These are phyloP conservation scores for Pythium monospermum DNA, from an alignment of 352 stramenopile species.

Conservation along the genomic window DNA sequence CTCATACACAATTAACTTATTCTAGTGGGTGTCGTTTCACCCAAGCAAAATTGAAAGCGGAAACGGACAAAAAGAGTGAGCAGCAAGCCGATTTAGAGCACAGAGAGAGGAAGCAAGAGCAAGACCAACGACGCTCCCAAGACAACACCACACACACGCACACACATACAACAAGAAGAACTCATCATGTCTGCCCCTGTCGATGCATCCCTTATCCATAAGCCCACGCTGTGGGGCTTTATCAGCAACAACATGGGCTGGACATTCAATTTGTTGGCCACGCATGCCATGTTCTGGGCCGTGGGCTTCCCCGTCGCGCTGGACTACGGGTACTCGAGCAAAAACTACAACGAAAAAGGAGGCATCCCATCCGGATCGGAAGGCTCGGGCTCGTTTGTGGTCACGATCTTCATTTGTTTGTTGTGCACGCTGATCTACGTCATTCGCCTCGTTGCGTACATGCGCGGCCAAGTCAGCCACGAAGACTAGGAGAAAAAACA, in stretches of 20 bases:
- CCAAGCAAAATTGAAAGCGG: too few species aligned
- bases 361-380: constrained; percentile 72
- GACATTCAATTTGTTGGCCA: constrained; percentile 83
- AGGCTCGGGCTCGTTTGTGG: constrained; percentile 71
- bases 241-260: constrained; percentile 71
- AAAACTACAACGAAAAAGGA: constrained; percentile 68
- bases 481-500: constrained; percentile 28
- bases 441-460: constrained; percentile 45
- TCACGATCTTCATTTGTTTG: constrained; percentile 73
- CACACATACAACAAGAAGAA: too few species aligned
- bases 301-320: constrained; percentile 68
- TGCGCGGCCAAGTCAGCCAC: constrained; percentile 30
- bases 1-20: not conserved
- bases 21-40: not conserved
- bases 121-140: too few species aligned
- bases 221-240: constrained; percentile 46
- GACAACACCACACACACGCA: too few species aligned
- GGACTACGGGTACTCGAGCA: constrained; percentile 77
- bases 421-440: constrained; percentile 72
- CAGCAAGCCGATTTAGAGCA: too few species aligned
- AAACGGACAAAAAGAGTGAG: too few species aligned
- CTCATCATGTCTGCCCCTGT: too few species aligned
- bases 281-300: constrained; percentile 79
- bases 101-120: too few species aligned
- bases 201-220: too few species aligned